Conservation (phyloP, 495 filamentous ascomycete genomes). For the Penicillium paradoxum region DNA sequence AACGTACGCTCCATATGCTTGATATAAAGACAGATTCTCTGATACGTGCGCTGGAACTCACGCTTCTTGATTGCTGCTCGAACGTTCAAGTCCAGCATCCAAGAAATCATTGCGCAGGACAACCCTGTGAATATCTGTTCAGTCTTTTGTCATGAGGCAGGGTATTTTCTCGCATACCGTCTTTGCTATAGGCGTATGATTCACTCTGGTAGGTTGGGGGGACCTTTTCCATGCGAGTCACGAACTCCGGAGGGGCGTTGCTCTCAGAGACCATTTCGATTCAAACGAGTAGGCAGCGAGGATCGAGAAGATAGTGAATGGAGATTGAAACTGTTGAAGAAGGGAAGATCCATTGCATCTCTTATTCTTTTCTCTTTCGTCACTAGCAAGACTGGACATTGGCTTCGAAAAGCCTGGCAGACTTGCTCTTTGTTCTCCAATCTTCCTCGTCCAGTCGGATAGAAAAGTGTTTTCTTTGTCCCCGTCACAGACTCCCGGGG, state of each 20-base stretch:
- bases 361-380: neutral
- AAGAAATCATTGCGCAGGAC: slow-evolving; percentile 2
- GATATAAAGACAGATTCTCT: slow-evolving; percentile 1
- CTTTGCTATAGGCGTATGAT: neutral
- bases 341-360: neutral
- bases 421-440: neutral
- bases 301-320: neutral
- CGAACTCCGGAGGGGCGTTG: neutral
- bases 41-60: slow-evolving; percentile 2
- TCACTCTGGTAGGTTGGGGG: neutral
- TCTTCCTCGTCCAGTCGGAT: neutral
- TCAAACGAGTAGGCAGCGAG: neutral
- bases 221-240: slow-evolving; percentile 1
- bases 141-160: neutral
- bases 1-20: slow-evolving; percentile 4
- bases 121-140: neutral
- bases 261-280: neutral
- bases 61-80: slow-evolving; percentile 3
- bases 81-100: slow-evolving; percentile 5
- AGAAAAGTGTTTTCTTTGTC: neutral
- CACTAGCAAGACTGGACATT: too few relatives aligned
- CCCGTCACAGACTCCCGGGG: neutral
- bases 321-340: neutral
- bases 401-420: too few relatives aligned
- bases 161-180: neutral